These are phyloP conservation scores for Alternaria alternata DNA, from an alignment of 2,329 filamentous ascomycete species.

Conservation along the genomic window DNA sequence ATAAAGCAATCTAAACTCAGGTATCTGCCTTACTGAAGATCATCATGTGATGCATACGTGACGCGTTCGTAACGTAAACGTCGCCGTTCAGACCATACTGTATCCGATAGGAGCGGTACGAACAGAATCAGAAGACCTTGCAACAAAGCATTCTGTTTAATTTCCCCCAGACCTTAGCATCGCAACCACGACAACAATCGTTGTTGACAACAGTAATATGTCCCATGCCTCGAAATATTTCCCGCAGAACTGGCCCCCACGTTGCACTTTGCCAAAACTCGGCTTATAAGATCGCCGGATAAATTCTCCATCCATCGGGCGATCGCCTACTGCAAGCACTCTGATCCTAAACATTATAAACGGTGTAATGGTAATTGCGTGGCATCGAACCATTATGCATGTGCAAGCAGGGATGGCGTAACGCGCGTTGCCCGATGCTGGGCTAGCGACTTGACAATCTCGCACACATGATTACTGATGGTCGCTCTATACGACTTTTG, in stretches of 20 bases:
- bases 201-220: neutral
- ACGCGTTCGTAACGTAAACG: neutral
- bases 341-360: neutral
- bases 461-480: neutral
- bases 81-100: neutral
- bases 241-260: neutral
- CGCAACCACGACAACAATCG: neutral
- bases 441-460: neutral
- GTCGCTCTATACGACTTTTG: neutral
- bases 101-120: neutral
- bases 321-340: conserved; percentile 9
- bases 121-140: neutral
- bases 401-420: conserved; percentile 1
- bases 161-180: neutral
- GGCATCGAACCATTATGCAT: conserved; percentile 11
- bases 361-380: neutral
- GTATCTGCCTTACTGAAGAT: conserved; percentile 2
- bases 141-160: neutral
- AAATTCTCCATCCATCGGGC: conserved; percentile 2
- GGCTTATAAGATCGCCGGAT: neutral
- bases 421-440: neutral
- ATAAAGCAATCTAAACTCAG: conserved; percentile 13
- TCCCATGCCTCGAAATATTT: neutral
- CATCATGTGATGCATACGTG: neutral
- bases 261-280: neutral